phyloP scores from a whole-genome alignment of 1,284 basidiomycete species.

The Leccinum fuscescens region DNA sequence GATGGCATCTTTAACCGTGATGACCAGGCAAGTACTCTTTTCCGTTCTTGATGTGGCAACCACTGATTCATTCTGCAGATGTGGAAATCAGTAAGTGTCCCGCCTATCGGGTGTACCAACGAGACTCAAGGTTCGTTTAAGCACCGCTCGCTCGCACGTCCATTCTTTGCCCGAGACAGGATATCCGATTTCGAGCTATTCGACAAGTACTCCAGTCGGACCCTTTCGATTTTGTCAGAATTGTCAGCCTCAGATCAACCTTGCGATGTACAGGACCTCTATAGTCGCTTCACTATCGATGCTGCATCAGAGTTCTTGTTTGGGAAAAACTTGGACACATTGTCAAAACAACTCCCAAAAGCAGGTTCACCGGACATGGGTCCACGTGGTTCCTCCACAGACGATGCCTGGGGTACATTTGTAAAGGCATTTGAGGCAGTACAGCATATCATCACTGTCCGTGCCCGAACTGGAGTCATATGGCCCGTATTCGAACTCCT shows the following conservation, averaged over 20 bases:
- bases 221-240: conserved; percentile 49
- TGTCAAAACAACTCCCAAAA: conserved; percentile 52
- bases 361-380: conserved; percentile 46
- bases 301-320: conserved; percentile 70
- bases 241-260: conserved; percentile 39
- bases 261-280: conserved; percentile 67
- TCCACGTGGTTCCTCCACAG: conserved; percentile 58
- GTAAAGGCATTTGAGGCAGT: conserved; percentile 61
- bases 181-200: conserved; percentile 70
- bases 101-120: neutral
- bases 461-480: conserved; percentile 55
- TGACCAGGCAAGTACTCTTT: conserved; percentile 48
- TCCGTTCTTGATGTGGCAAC: conserved; percentile 1
- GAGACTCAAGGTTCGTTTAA: conserved; percentile 26
- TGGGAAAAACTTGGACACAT: conserved; percentile 59
- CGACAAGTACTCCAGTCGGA: conserved; percentile 49
- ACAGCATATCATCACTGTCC: conserved; percentile 53
- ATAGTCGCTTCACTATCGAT: conserved; percentile 66
- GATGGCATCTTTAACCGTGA: conserved; percentile 74
- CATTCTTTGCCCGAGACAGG: conserved; percentile 71
- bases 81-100: conserved; percentile 50
- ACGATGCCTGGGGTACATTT: conserved; percentile 62
- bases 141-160: conserved; percentile 68
- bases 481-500: conserved; percentile 71
- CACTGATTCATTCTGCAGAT: conserved; percentile 32